A percentile compares a stretch with the other conserved stretches of the same genome.
Evolutionary conservation across 345 rosid genomes (phyloP).

Genomic region (Boechera divaricarpa): DNA sequence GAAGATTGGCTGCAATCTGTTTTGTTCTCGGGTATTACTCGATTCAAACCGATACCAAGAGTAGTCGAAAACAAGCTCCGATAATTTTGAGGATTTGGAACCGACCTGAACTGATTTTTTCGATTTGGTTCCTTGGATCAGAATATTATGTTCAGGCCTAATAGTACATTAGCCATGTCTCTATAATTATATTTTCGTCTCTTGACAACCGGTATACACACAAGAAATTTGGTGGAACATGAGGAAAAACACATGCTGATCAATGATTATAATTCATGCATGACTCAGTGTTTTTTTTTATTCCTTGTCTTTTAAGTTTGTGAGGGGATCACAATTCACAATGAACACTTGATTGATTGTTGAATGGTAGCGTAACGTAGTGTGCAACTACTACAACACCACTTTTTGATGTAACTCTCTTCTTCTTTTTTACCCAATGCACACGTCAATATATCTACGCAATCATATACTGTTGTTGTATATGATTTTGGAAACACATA

Average conservation of each 20-base stretch:
- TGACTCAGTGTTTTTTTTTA: background rate
- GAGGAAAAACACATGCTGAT: conserved; percentile 18
- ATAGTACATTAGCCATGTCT: conserved; percentile 6
- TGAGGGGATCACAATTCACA: conserved; percentile 22
- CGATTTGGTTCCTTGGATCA: too few relatives aligned
- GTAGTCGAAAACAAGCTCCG: too few relatives aligned
- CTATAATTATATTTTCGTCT: background rate
- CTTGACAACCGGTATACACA: conserved; percentile 2
- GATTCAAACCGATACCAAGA: too few relatives aligned
- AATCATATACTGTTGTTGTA: conserved; percentile 15
- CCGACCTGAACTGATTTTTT: too few relatives aligned
- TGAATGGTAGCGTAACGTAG: conserved; percentile 34
- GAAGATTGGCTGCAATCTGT: too few relatives aligned
- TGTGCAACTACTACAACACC: conserved; percentile 26
- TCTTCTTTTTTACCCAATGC: background rate
- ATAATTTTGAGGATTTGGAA: too few relatives aligned
- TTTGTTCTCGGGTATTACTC: too few relatives aligned
- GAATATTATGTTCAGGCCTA: too few relatives aligned
- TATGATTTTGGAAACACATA: conserved; percentile 26
- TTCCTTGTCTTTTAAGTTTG: conserved; percentile 36
- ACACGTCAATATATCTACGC: conserved; percentile 12
- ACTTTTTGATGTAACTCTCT: conserved; percentile 11
- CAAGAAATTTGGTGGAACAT: conserved; percentile 12
- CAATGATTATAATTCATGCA: conserved; percentile 34
- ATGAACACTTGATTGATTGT: conserved; percentile 36